phyloP scores from a whole-genome alignment of 2,329 filamentous ascomycete species.

The Ceratocystis ficicola region DNA sequence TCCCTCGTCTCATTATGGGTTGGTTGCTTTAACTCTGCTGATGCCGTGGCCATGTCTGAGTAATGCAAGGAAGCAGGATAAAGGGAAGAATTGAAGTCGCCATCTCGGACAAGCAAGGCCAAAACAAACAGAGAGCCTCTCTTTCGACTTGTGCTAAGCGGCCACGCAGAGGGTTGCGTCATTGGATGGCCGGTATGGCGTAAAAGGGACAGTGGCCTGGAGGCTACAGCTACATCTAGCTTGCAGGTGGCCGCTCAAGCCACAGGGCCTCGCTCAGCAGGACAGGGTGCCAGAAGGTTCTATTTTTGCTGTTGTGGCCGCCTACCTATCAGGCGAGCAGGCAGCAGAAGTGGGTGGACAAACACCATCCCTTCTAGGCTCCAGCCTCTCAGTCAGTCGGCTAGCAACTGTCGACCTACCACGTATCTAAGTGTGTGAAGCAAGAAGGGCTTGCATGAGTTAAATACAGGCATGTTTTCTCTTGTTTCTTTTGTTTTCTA shows the following conservation, averaged over 20 bases:
- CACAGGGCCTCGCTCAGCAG: too few species aligned
- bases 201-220: neutral
- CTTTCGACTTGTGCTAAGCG: neutral
- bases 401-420: too few species aligned
- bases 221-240: too few species aligned
- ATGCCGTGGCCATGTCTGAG: neutral
- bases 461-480: too few species aligned
- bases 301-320: neutral
- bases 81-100: neutral
- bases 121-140: neutral
- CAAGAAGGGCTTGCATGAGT: too few species aligned
- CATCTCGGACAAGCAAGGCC: neutral
- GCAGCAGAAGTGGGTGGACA: neutral
- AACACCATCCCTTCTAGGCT: too few species aligned
- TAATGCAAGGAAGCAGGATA: constrained; percentile 2
- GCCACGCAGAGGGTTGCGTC: neutral
- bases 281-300: constrained; percentile 1
- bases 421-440: too few species aligned
- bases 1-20: neutral
- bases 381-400: neutral
- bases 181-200: neutral
- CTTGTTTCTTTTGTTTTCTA: neutral
- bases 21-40: neutral
- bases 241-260: too few species aligned
- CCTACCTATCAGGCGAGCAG: neutral